Base-by-base conservation (phyloP, 2,329 filamentous ascomycete genomes). In the Thielaviopsis musarum region DNA sequence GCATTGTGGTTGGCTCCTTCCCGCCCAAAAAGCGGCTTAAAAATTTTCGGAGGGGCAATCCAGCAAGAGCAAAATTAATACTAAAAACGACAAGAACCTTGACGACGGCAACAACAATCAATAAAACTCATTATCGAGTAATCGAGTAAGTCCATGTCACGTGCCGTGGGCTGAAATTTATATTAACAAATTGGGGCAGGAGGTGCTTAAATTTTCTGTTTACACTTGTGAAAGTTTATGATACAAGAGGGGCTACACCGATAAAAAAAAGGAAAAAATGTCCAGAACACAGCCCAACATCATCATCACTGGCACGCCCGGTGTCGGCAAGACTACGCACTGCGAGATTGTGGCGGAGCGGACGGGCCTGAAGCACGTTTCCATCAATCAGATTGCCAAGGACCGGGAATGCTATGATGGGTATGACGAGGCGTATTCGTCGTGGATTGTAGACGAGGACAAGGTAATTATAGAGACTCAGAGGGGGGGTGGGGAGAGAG, bases 391-490 rank as follows among this genome's bases (percentile, higher is more conserved):
- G 66, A 77, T 97, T 48, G 91, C 94, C 63, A 96, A 95, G 72
- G 88, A 95, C 63, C 81, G 85, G 65, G 82, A 79, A 61, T 96
- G 91, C 68, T 87, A 93, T 67, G 90, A 95, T 68, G 87, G 87
- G 24, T 95, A 82, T 73, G 89, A 94, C 65, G 86, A 94, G 52
- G 86, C 91, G 70, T 83, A 85, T 59, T 82, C 88, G 69, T 90
- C 86, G 66, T 94, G 87, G 83, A 87, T 97, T 61, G 91, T 98
- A 17, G 91, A 98, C 68, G 93, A 98, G 71, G 93, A 98, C 69
- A 95, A 94, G 79, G 88, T 90, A 67, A 58, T 34, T 52, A 61
- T 24, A 24, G 41, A 6, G 52, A 48, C 26, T 19, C 56, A 15
- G 21, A 38, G 28, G 5, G 10, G 15, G 13, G 12, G 6, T 19